Evolutionary conservation across 768 basidiomycete species (phyloP), one percentile per base, ranked within the genome.

Genomic region (Naganishia friedmannii): DNA sequence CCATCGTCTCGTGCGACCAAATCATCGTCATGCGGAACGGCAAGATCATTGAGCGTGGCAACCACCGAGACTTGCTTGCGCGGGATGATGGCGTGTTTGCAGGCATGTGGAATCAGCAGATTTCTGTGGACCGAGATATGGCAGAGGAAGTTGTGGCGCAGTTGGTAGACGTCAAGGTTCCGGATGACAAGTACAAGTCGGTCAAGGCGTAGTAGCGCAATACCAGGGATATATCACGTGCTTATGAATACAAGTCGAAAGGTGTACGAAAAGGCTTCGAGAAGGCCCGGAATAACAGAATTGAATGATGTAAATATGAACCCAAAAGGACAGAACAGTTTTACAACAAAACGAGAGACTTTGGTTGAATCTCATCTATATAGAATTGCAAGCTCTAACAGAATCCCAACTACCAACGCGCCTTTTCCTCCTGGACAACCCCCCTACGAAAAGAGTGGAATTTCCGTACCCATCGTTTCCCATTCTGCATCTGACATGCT

Each of bases 11-110:
- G 67, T 84, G 85, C 56, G 86, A 87, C 77, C 91, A 91, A 67
- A 96, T 98, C 76, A 82, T 95, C 63, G 93, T 96, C 29, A 87
- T 98, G 70, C 90, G 90, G 74, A 90, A 96, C 76, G 94, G 95
- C 4, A 66, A 66, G 34, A 89, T 98, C 54, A 84, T 90, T 46
- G 95, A 97, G 67, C 60, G 70, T 10, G 79, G 78, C 10, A 86
- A 82, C 51, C 92, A 92, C 80, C 87, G 86, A 69, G 91, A 93
- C 71, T 84, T 96, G 37, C 81, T 93, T 55, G 86, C 87, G 34
- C 81, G 82, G 54, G 86, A 89, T 73, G 78, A 76, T 29, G 90
- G 90, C 63, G 76, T 87, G 46, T 93, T 93, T 75, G 89, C 90
- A 15, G 84, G 86, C 0, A 90, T 94, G 90, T 96, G 93, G 93